A percentile compares a stretch with the other conserved stretches of the same genome.
Conservation (phyloP, 192 early-diverging fungal genomes). For the Podila epicladia region DNA sequence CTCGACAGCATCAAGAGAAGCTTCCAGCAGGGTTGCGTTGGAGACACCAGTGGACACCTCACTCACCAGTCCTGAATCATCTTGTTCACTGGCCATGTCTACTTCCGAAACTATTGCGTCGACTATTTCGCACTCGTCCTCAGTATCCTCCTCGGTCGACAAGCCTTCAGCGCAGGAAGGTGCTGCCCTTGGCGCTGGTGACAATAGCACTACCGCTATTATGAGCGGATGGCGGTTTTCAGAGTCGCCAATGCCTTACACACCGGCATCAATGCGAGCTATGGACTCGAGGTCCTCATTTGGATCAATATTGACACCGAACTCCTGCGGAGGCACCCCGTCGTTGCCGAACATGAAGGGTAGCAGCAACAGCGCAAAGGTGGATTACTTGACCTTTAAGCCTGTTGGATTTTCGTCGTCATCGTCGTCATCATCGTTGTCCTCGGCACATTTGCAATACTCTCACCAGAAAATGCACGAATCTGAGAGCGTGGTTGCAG, state of each 20-base stretch:
- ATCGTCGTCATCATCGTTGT: not conserved
- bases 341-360: not conserved
- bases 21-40: too few relatives aligned
- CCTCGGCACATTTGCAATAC: too few relatives aligned
- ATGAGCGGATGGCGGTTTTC: not conserved
- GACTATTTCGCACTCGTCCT: not conserved
- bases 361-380: not conserved
- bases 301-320: not conserved
- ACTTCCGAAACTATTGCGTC: not conserved
- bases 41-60: not conserved
- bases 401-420: not conserved
- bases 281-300: slow-evolving; percentile 9
- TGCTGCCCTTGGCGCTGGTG: not conserved
- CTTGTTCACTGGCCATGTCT: not conserved
- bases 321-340: not conserved
- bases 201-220: not conserved
- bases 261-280: not conserved
- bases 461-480: too few relatives aligned
- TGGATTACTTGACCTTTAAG: slow-evolving; percentile 33
- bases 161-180: not conserved
- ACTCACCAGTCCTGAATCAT: not conserved
- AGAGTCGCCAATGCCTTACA: slow-evolving; percentile 27
- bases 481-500: not conserved
- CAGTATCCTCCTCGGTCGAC: not conserved
- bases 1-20: not conserved